Conservation (phyloP, 768 basidiomycete species). For the Tricholoma terreum region DNA sequence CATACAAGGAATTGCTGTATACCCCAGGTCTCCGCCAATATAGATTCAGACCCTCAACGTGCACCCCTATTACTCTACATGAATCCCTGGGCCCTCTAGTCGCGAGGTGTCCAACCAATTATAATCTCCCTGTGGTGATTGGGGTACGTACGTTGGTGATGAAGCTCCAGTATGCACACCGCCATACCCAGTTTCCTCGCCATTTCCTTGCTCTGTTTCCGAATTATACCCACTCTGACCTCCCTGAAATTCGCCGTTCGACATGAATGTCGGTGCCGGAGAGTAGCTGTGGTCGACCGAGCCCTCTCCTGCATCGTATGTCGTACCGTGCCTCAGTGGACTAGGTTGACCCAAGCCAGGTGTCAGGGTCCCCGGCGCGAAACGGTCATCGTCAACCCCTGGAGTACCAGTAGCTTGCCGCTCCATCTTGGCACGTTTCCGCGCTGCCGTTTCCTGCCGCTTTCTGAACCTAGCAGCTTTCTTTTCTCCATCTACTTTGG, state of each 20-base stretch:
- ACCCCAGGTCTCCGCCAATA: too few relatives aligned
- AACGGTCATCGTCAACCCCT: constrained; percentile 20
- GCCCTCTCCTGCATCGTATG: constrained; percentile 30
- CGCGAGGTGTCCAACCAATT: not conserved
- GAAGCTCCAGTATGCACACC: constrained; percentile 5
- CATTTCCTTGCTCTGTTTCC: constrained; percentile 32
- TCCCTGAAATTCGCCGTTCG: constrained; percentile 47
- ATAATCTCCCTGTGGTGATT: constrained; percentile 8
- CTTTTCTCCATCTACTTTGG: constrained; percentile 47
- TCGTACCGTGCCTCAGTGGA: constrained; percentile 42
- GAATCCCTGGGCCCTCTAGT: not conserved
- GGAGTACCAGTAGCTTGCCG: constrained; percentile 9
- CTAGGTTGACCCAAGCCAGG: constrained; percentile 31
- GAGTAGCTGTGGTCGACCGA: constrained; percentile 39
- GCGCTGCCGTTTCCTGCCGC: constrained; percentile 49
- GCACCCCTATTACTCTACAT: not conserved
- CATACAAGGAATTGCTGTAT: too few relatives aligned
- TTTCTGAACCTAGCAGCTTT: constrained; percentile 47
- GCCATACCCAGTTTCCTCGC: constrained; percentile 11
- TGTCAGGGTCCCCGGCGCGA: constrained; percentile 7
- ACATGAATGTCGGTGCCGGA: constrained; percentile 49
- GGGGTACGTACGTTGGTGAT: constrained; percentile 4
- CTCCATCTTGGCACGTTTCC: constrained; percentile 46
- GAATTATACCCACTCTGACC: constrained; percentile 58
- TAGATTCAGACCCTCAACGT: too few relatives aligned